Evolutionary conservation across 1,139 yeast genomes (phyloP), one percentile per base, ranked within the genome.

Genomic region (Blastobotrys raffinosifermentans): DNA sequence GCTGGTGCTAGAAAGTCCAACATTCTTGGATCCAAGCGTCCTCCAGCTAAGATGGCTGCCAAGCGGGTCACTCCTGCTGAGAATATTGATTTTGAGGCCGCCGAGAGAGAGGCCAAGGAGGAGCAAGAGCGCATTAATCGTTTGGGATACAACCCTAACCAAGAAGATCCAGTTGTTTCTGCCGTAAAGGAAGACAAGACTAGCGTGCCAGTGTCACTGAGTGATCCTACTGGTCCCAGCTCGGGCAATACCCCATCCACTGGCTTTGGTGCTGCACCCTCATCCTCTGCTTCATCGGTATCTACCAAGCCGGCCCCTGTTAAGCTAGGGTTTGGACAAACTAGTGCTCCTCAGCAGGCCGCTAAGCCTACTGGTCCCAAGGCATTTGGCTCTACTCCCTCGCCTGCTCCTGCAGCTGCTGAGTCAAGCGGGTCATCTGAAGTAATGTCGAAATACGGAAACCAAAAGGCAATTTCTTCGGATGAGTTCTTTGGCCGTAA

Each of bases 401-500:
- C 60, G 37, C 64, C 67, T 3, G 69, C 72, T 1, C 54, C 69
- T 3, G 64, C 63, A 21, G 54, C 52, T 35, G 48, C 61, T 13
- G 43, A 42, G 19, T 45, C 44, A 16, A n/a, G n/a, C n/a, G n/a
- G n/a, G n/a, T n/a, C n/a, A n/a, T 48, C 57, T n/a, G 64, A 57
- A 37, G 57, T 61, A 13, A 59, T 59, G 29, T 74, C 72, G 55
- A 85, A 87, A 62, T 91, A 73, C 60, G 97, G 96, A 39, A 67
- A 69, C 29, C 96, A 89, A 60, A 91, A 86, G 70, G 95, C 89
- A 39, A 93, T 91, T 48, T 89, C 97, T 0, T 87, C 96, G 0
- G 98, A 93, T 61, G 94, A 87, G 63, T 77, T 75, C 58, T 91
- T 91, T 59, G 96, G 96, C 11, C 79, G 95, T 55, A 93, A 93